A percentile compares a stretch with the other conserved stretches of the same genome.
phyloP scores from a whole-genome alignment of 1,139 yeast species.

The Scheffersomyces segobiensis region DNA sequence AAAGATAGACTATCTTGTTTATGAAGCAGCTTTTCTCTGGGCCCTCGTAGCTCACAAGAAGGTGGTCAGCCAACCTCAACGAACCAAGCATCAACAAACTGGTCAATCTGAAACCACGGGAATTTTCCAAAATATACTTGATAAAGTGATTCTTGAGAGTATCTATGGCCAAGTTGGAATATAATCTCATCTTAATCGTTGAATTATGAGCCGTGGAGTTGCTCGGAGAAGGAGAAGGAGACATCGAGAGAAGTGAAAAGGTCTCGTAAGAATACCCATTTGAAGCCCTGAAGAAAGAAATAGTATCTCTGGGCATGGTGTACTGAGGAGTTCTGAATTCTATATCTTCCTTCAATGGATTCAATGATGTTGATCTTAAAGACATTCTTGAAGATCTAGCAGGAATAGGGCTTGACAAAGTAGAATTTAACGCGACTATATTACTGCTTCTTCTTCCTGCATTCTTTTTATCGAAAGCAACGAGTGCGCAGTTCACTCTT shows the following conservation, averaged over 20 bases:
- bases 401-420: slow-evolving; percentile 2
- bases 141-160: slow-evolving; percentile 31
- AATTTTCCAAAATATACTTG: slow-evolving; percentile 25
- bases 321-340: not conserved
- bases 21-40: slow-evolving; percentile 5
- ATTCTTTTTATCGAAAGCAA: not conserved
- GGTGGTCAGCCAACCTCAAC: slow-evolving; percentile 38
- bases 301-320: not conserved
- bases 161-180: slow-evolving; percentile 22
- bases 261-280: not conserved
- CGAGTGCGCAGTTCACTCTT: not conserved
- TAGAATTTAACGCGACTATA: slow-evolving; percentile 10
- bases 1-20: slow-evolving; percentile 28
- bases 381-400: not conserved
- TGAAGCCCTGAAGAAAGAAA: not conserved
- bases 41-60: slow-evolving; percentile 20
- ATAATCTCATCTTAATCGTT: slow-evolving; percentile 16
- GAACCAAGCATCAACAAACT: slow-evolving; percentile 33
- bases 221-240: slow-evolving; percentile 17
- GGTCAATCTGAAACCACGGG: slow-evolving; percentile 24
- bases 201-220: slow-evolving; percentile 14
- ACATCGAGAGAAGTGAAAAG: slow-evolving; percentile 2
- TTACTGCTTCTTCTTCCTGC: not conserved
- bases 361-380: not conserved
- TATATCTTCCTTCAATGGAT: not conserved